Base-by-base conservation (phyloP, 352 stramenopile genomes). In the Thraustochytrium sp. region DNA sequence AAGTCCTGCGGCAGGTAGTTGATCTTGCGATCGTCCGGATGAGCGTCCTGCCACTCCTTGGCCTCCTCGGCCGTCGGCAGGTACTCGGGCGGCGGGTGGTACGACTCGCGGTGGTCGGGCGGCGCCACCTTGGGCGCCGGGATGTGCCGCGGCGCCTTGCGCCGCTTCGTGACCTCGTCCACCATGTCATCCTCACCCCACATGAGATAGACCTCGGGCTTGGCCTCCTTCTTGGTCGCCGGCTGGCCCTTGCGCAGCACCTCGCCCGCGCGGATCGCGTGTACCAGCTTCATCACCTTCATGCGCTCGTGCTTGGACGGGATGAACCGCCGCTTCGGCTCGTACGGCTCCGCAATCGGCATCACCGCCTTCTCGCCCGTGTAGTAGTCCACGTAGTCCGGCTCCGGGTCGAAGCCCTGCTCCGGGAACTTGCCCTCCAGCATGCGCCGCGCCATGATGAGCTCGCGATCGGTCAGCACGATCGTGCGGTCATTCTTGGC, bases 61-160 rank as follows among this genome's bases (percentile, higher is more conserved):
- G 95, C 89, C 87, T 99, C 97, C 80, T 99, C 94, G 82, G 98
- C 93, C 5, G 91, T 97, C 59, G 98, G 96, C 21, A 99, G 73
- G 85, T 99, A 99, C 89, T 99, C 97, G 78, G 97, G 92, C 0
- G 97, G 97, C 40, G 97, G 97, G 86, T 98, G 98, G 91, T 99
- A 99, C 76, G 93, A 98, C 87, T 99, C 96, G 44, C 96, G 96
- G 87, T 99, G 97, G 61, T 95, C 96, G 0, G 97, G 97, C 55
- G 98, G 93, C 16, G 94, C 91, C 87, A 98, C 93, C 88, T 99
- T 99, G 0, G 97, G 97, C 29, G 97, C 96, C 55, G 97, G 92
- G 29, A 99, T 96, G 82, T 98, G 93, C 37, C 96, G 92, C 0
- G 95, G 96, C 4, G 95, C 95, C 88, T 97, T 98, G 72, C 92